phyloP scores from a whole-genome alignment of 495 filamentous ascomycete genomes.

The Talaromyces adpressus region DNA sequence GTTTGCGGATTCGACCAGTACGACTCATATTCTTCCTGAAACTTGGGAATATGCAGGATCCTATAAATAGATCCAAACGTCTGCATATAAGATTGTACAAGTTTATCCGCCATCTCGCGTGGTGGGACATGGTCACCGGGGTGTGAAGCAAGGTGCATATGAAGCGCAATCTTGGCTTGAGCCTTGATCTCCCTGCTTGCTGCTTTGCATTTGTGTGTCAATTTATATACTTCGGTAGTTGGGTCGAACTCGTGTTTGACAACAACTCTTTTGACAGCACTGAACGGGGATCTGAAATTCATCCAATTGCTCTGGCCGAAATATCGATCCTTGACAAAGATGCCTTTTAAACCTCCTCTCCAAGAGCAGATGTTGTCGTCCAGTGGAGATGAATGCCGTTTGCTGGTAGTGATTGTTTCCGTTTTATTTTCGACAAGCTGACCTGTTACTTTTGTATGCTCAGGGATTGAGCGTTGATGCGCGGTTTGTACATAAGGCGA shows the following conservation, averaged over 20 bases:
- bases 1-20: slow-evolving; percentile 39
- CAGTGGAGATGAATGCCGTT: neutral
- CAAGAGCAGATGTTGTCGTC: neutral
- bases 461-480: neutral
- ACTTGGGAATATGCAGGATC: slow-evolving; percentile 49
- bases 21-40: slow-evolving; percentile 44
- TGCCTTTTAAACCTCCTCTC: neutral
- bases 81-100: slow-evolving; percentile 28
- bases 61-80: slow-evolving; percentile 41
- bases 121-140: slow-evolving; percentile 2
- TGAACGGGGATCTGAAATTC: slow-evolving; percentile 19
- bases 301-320: slow-evolving; percentile 14
- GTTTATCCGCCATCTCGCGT: slow-evolving; percentile 10
- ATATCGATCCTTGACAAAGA: slow-evolving; percentile 8
- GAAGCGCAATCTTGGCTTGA: neutral
- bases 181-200: neutral
- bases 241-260: slow-evolving; percentile 10
- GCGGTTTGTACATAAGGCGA: neutral
- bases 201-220: slow-evolving; percentile 1
- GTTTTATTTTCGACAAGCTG: neutral
- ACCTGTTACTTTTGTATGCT: neutral
- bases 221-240: neutral
- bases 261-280: slow-evolving; percentile 12
- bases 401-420: neutral
- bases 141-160: neutral